Percentiles rank a stretch among this genome's conserved stretches.
Evolutionary conservation across 2,329 filamentous ascomycete species (phyloP).

Genomic region (Bipolaris gigantea): DNA sequence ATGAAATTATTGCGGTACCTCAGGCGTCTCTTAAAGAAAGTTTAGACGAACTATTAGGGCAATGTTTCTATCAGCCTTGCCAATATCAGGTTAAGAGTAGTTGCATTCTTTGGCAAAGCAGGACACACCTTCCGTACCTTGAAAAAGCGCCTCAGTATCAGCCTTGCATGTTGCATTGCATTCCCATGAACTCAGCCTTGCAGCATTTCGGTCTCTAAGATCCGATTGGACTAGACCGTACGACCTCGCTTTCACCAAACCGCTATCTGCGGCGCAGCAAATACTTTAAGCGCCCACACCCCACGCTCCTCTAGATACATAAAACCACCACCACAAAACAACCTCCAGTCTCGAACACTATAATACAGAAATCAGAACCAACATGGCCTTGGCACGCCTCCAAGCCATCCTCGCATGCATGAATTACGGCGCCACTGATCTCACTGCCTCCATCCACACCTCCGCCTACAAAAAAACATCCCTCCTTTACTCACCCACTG

Average conservation of each 20-base stretch:
- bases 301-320: background rate
- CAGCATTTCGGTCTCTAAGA: no score
- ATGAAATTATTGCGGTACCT: no score
- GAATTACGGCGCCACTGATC: slow-evolving; percentile 4
- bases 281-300: background rate
- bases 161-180: background rate
- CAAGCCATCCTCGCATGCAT: slow-evolving; percentile 20
- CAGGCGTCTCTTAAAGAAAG: background rate
- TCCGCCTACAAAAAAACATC: slow-evolving; percentile 20
- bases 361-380: background rate
- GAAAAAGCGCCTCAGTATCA: background rate
- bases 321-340: no score
- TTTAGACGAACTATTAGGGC: background rate
- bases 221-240: background rate
- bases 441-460: background rate
- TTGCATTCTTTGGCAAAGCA: background rate
- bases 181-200: background rate
- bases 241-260: background rate
- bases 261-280: background rate
- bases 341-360: background rate
- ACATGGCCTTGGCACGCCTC: slow-evolving; percentile 13
- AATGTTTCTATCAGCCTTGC: background rate
- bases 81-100: background rate
- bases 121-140: background rate
- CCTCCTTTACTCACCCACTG: slow-evolving; percentile 1